These are phyloP conservation scores for Pontederia crassipes DNA, from an alignment of 176 grass and related monocot species.

Conservation along the genomic window DNA sequence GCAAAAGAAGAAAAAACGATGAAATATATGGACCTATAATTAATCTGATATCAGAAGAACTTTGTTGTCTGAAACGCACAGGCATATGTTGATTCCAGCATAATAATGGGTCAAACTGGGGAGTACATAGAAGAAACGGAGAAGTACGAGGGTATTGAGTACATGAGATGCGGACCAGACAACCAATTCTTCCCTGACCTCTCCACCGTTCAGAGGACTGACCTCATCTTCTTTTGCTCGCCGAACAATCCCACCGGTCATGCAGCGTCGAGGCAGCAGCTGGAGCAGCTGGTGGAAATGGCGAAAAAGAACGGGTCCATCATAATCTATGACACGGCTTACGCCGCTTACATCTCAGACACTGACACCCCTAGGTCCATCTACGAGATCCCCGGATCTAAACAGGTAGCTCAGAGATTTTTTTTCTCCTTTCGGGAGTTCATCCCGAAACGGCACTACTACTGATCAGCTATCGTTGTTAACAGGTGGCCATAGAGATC, in stretches of 20 bases:
- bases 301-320: constrained; percentile 77
- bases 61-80: constrained; percentile 7
- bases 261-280: constrained; percentile 49
- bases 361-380: constrained; percentile 41
- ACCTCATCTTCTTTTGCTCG: constrained; percentile 98
- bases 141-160: constrained; percentile 55
- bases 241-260: constrained; percentile 96
- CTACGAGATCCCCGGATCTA: constrained; percentile 76
- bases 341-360: constrained; percentile 49
- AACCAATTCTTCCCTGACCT: constrained; percentile 89
- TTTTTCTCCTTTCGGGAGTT: background rate
- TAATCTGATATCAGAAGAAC: background rate
- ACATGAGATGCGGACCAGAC: constrained; percentile 73
- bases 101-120: constrained; percentile 88
- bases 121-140: constrained; percentile 20
- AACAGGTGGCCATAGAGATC: constrained; percentile 86
- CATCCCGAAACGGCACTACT: background rate
- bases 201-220: constrained; percentile 45
- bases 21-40: background rate
- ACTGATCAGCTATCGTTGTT: background rate
- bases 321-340: constrained; percentile 75
- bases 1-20: background rate
- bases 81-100: constrained; percentile 82
- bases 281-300: constrained; percentile 58
- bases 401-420: constrained; percentile 36